Conservation (phyloP, 129 eudicot genomes). For the Pulicaria dysenterica region DNA sequence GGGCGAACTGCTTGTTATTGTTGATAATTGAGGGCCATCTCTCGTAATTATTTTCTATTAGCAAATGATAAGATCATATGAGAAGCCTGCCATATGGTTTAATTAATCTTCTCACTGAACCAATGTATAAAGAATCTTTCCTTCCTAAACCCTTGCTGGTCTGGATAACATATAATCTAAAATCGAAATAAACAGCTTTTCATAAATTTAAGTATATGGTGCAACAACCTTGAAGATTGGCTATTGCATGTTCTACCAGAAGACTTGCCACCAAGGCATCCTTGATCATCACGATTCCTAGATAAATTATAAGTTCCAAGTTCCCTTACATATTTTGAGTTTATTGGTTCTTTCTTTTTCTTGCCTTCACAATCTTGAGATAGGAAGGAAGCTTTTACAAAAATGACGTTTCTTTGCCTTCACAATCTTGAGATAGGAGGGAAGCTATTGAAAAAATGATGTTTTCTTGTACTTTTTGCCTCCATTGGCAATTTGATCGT, state of each 20-base stretch:
- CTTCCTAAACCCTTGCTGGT: background rate
- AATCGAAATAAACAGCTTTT: conserved; percentile 2
- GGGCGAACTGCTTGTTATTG: background rate
- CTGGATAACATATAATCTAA: background rate
- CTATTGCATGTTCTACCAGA: conserved; percentile 16
- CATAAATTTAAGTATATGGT: background rate
- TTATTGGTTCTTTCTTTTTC: background rate
- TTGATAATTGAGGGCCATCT: background rate
- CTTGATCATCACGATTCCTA: background rate
- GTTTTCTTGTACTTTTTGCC: background rate
- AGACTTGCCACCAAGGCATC: conserved; percentile 12
- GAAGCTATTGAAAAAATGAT: conserved; percentile 1
- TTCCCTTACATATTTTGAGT: background rate
- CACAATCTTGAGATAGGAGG: conserved; percentile 3
- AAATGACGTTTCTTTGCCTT: background rate
- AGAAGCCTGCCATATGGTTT: conserved; percentile 7
- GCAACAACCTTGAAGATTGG: background rate
- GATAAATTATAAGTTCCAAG: background rate
- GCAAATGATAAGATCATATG: background rate
- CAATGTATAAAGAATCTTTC: background rate
- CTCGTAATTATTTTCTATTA: background rate
- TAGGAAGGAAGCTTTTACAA: conserved; percentile 10
- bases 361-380: conserved; percentile 5
- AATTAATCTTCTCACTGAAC: background rate
- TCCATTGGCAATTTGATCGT: conserved; percentile 7